phyloP scores from a whole-genome alignment of 2,329 filamentous ascomycete species.

The Penicillium sp. region DNA sequence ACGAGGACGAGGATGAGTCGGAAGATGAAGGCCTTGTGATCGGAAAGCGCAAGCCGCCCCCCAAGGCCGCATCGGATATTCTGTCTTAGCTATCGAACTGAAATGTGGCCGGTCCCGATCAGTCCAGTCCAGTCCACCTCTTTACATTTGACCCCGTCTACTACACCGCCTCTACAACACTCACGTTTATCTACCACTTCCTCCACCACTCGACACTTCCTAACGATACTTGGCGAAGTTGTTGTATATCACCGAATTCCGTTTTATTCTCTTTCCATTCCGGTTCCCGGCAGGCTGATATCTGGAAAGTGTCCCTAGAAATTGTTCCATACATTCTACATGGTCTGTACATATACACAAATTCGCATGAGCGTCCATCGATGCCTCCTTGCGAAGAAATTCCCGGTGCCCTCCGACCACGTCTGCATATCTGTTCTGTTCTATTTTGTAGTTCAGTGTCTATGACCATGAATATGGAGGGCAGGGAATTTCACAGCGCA shows the following conservation, averaged over 20 bases:
- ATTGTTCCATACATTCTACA: constrained; percentile 26
- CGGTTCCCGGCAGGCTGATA: constrained; percentile 8
- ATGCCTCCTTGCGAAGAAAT: background rate
- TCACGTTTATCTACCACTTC: background rate
- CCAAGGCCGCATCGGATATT: constrained; percentile 21
- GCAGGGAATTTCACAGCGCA: background rate
- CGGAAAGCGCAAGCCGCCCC: constrained; percentile 34
- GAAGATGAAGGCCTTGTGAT: constrained; percentile 45
- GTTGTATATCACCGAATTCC: constrained; percentile 17
- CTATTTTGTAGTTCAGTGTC: background rate
- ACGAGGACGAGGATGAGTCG: constrained; percentile 43
- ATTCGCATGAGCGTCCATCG: constrained; percentile 16
- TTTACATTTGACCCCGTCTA: background rate
- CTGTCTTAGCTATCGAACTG: constrained; percentile 4
- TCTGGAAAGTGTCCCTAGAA: constrained; percentile 19
- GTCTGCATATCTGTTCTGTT: constrained; percentile 3
- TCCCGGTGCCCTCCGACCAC: background rate
- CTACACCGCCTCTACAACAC: background rate
- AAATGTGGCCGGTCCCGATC: constrained; percentile 7
- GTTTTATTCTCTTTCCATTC: constrained; percentile 5
- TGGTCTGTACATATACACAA: constrained; percentile 37
- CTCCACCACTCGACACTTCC: constrained; percentile 13
- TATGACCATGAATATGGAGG: background rate
- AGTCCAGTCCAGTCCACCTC: background rate
- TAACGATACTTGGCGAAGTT: constrained; percentile 10